Conservation (phyloP, 2,329 filamentous ascomycete species). For the Periconia sp. region DNA sequence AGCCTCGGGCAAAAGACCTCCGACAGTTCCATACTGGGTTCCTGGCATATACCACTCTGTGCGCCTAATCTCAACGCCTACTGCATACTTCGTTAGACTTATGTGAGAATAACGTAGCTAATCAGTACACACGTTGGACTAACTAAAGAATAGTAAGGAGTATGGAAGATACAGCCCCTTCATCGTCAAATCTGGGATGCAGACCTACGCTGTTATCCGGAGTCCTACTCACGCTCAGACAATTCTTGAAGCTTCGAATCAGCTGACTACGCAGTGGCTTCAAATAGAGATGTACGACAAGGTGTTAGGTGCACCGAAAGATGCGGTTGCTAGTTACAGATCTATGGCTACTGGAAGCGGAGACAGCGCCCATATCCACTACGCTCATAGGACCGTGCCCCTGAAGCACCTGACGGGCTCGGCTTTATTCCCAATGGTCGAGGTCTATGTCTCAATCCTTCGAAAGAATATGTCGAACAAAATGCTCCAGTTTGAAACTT, state of each 20-base stretch:
- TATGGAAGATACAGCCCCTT: conserved; percentile 32
- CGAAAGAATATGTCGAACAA: conserved; percentile 33
- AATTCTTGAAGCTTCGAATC: conserved; percentile 17
- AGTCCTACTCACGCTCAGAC: conserved; percentile 28
- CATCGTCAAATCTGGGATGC: conserved; percentile 23
- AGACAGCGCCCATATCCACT: conserved; percentile 4
- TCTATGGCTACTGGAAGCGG: neutral
- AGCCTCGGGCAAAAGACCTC: conserved; percentile 18
- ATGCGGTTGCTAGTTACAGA: conserved; percentile 10
- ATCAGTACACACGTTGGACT: neutral
- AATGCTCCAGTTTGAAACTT: conserved; percentile 34
- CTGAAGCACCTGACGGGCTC: conserved; percentile 22
- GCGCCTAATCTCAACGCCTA: conserved; percentile 25
- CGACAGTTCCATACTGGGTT: conserved; percentile 29
- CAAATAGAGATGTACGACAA: conserved; percentile 18
- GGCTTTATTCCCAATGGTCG: conserved; percentile 10
- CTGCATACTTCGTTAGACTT: conserved; percentile 30
- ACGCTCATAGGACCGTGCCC: conserved; percentile 12
- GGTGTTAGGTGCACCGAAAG: conserved; percentile 18
- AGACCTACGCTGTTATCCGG: conserved; percentile 26
- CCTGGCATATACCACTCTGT: conserved; percentile 28
- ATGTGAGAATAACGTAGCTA: conserved; percentile 18
- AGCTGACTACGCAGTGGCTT: conserved; percentile 6
- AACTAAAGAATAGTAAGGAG: conserved; percentile 22
- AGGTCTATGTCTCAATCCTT: conserved; percentile 28